Evolutionary conservation across 2,329 filamentous ascomycete genomes (phyloP).

Genomic region (Thielaviopsis ethacetica): DNA sequence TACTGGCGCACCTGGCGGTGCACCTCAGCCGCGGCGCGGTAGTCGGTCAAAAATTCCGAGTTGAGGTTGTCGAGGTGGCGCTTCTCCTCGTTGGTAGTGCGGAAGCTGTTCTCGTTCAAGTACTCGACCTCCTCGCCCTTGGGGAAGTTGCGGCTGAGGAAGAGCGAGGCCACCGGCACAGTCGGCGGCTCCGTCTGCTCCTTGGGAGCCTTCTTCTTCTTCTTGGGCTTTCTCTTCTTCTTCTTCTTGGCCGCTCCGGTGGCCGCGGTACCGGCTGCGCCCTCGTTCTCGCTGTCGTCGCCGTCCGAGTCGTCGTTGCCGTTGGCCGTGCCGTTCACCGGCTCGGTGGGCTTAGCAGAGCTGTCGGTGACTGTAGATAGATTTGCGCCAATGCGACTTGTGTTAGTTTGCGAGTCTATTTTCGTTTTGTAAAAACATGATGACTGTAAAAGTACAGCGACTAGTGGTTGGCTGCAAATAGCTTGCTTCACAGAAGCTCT

Average conservation of each 20-base stretch:
- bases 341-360: conserved; percentile 19
- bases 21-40: conserved; percentile 58
- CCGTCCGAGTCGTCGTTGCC: conserved; percentile 29
- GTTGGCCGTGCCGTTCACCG: conserved; percentile 16
- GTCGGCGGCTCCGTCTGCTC: conserved; percentile 64
- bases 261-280: background rate
- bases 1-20: conserved; percentile 65
- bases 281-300: conserved; percentile 22
- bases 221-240: conserved; percentile 67
- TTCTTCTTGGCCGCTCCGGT: conserved; percentile 42
- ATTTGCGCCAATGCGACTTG: background rate
- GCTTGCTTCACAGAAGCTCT: too few relatives aligned
- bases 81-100: conserved; percentile 74
- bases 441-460: too few relatives aligned
- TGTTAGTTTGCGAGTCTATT: background rate
- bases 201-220: conserved; percentile 54
- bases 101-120: conserved; percentile 56
- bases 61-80: conserved; percentile 64
- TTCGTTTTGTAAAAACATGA: too few relatives aligned
- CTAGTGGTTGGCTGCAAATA: too few relatives aligned
- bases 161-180: conserved; percentile 56
- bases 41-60: conserved; percentile 57
- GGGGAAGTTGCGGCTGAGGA: conserved; percentile 56
- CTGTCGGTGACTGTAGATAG: conserved; percentile 18
- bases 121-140: conserved; percentile 68